Conservation (phyloP, 2,329 filamentous ascomycete genomes). For the Amylocarpus encephaloides region DNA sequence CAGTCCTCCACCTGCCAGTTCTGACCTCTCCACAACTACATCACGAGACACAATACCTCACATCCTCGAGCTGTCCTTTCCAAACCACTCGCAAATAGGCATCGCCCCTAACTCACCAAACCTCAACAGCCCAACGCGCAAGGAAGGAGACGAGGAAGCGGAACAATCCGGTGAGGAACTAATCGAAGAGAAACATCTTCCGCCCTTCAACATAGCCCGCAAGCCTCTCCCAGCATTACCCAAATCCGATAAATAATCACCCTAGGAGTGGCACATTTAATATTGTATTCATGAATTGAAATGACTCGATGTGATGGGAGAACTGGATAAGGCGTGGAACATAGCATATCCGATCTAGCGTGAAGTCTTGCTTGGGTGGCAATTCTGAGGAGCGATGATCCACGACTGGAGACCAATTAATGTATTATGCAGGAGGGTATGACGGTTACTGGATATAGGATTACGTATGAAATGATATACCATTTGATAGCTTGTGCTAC, state of each 20-base stretch:
- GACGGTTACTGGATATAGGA: too few relatives aligned
- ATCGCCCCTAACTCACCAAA: slow-evolving; percentile 1
- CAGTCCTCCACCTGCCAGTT: not conserved
- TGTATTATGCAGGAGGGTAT: not conserved
- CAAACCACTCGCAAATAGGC: not conserved
- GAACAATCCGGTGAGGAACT: not conserved
- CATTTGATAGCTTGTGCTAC: too few relatives aligned
- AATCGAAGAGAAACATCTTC: not conserved
- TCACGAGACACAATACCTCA: not conserved
- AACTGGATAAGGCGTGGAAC: too few relatives aligned
- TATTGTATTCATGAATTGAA: not conserved
- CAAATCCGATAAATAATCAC: slow-evolving; percentile 2
- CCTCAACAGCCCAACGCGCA: slow-evolving; percentile 6
- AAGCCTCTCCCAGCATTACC: slow-evolving; percentile 21
- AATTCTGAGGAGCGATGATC: not conserved
- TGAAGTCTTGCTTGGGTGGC: not conserved
- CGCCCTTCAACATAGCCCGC: slow-evolving; percentile 7
- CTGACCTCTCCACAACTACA: not conserved
- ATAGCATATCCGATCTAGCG: slow-evolving; percentile 4
- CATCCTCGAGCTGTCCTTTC: not conserved
- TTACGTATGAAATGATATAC: too few relatives aligned
- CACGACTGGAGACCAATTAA: too few relatives aligned
- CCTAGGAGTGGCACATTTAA: not conserved
- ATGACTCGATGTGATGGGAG: too few relatives aligned
- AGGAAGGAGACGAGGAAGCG: not conserved